A percentile compares a stretch with the other conserved stretches of the same genome.
Conservation (phyloP, 31 red algal genomes). For the Bonnemaisonia californica region DNA sequence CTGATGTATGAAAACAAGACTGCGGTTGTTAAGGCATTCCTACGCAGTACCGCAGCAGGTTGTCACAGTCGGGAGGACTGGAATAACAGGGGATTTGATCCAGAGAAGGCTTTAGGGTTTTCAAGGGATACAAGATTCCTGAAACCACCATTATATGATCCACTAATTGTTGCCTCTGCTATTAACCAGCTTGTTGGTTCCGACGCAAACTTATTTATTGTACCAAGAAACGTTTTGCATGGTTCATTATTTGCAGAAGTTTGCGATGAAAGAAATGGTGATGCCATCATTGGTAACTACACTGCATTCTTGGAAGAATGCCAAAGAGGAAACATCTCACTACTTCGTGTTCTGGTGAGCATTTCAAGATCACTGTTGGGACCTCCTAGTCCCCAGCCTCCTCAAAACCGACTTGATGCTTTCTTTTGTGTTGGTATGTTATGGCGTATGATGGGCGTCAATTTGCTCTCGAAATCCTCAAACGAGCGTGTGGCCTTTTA, state of each 20-base stretch:
- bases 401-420: slow-evolving; percentile 59
- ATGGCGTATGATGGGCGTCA: slow-evolving; percentile 48
- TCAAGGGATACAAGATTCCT: slow-evolving; percentile 47
- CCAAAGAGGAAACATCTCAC: slow-evolving; percentile 25
- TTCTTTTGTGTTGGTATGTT: slow-evolving; percentile 73
- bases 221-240: slow-evolving; percentile 24
- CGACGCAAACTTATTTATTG: slow-evolving; percentile 17
- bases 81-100: background rate
- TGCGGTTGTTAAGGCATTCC: slow-evolving; percentile 39
- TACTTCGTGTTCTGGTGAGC: slow-evolving; percentile 49
- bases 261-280: slow-evolving; percentile 37
- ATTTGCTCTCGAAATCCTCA: slow-evolving; percentile 50
- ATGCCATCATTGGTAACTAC: slow-evolving; percentile 39
- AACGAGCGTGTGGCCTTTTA: slow-evolving; percentile 60
- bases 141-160: slow-evolving; percentile 69
- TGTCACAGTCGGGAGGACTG: background rate
- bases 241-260: slow-evolving; percentile 68
- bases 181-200: slow-evolving; percentile 56
- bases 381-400: slow-evolving; percentile 29
- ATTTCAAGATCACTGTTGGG: slow-evolving; percentile 43
- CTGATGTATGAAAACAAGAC: slow-evolving; percentile 43
- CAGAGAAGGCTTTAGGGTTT: slow-evolving; percentile 42
- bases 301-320: slow-evolving; percentile 64
- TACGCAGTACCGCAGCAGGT: slow-evolving; percentile 36
- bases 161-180: slow-evolving; percentile 51